Percentiles rank a stretch among this genome's conserved stretches.
These are phyloP conservation scores for Fragaria ananassa DNA, from an alignment of 306 rosid species.

Conservation along the genomic window DNA sequence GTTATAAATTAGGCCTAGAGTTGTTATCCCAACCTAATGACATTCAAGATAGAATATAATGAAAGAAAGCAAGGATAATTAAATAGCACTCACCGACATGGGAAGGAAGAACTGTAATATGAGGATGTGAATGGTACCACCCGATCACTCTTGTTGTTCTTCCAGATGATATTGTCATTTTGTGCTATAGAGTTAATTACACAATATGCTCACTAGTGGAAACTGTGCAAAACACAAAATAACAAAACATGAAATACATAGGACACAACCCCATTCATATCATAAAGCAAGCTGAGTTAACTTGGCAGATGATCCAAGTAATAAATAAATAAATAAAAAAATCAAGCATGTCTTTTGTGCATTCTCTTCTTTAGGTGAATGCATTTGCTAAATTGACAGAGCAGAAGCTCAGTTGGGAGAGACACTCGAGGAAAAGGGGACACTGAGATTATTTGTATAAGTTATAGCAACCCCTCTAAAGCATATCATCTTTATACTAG, in stretches of 20 bases:
- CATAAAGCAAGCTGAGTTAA: background rate
- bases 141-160: conserved; percentile 94
- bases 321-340: background rate
- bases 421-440: background rate
- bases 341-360: background rate
- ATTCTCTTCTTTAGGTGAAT: background rate
- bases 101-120: conserved; percentile 96
- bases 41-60: background rate
- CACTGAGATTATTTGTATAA: background rate
- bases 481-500: background rate
- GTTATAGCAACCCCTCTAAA: background rate
- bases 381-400: background rate
- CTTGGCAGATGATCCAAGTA: background rate
- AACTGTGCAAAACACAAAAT: background rate
- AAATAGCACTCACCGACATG: conserved; percentile 74
- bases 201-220: conserved; percentile 18
- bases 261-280: background rate
- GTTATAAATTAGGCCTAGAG: background rate
- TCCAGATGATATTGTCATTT: conserved; percentile 66
- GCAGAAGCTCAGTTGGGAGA: background rate
- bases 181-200: conserved; percentile 59
- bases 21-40: background rate
- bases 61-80: background rate
- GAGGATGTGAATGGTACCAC: conserved; percentile 99
- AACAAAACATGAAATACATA: background rate